A percentile compares a stretch with the other conserved stretches of the same genome.
phyloP scores from a whole-genome alignment of 768 basidiomycete genomes.

The Leccinellum luteum region DNA sequence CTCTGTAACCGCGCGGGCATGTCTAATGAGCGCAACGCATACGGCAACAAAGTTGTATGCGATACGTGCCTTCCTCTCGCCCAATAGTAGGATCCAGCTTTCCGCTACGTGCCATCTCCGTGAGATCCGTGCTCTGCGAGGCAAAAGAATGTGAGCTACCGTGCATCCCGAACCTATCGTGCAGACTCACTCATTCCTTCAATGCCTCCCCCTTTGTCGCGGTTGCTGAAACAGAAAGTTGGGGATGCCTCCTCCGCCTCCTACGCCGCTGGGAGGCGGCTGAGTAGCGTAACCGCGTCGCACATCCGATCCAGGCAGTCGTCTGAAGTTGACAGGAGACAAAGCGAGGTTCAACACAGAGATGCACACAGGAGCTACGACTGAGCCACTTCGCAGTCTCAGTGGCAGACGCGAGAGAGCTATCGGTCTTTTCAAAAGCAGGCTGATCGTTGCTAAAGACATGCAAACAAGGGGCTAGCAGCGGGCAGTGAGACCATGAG shows the following conservation, averaged over 20 bases:
- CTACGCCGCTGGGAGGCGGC: constrained; percentile 40
- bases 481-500: too few relatives aligned
- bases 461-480: neutral
- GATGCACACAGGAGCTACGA: constrained; percentile 8
- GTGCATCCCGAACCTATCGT: constrained; percentile 6
- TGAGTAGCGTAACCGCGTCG: constrained; percentile 46
- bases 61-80: constrained; percentile 65
- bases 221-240: constrained; percentile 56
- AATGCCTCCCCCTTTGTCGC: constrained; percentile 77
- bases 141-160: neutral
- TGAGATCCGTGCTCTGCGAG: constrained; percentile 74
- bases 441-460: constrained; percentile 3
- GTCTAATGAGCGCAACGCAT: neutral
- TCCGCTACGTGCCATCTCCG: constrained; percentile 77
- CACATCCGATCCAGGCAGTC: neutral
- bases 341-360: neutral
- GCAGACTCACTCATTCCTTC: constrained; percentile 68
- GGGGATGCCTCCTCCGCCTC: constrained; percentile 44
- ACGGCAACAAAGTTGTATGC: neutral
- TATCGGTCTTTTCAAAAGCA: constrained; percentile 1
- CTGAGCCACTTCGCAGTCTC: constrained; percentile 18
- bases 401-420: constrained; percentile 14
- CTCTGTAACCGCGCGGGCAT: constrained; percentile 40
- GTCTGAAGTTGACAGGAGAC: neutral
- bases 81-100: constrained; percentile 92